A percentile compares a stretch with the other conserved stretches of the same genome.
Evolutionary conservation across 805 yeast genomes (phyloP).

Genomic region (Kodamaea hsintzibuensis): DNA sequence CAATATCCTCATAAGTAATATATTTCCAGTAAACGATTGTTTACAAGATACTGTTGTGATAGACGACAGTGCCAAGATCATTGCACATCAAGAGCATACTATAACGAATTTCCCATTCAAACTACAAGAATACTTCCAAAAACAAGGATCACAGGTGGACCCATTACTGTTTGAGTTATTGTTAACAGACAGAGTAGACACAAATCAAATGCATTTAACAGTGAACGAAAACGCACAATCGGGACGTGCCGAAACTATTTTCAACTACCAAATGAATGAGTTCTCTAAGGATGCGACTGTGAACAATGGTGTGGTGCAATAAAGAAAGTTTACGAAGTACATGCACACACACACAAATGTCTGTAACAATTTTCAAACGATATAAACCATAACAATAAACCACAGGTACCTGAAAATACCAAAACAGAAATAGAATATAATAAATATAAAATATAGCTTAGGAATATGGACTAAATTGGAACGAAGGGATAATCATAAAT

Average conservation of each 20-base stretch:
- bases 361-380: no score
- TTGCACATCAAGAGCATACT: slow-evolving; percentile 6
- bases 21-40: neutral
- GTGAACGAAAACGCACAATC: slow-evolving; percentile 2
- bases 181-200: neutral
- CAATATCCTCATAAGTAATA: neutral
- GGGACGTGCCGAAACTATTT: neutral
- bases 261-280: slow-evolving; percentile 1
- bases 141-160: neutral
- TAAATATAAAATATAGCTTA: no score
- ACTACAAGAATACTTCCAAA: neutral
- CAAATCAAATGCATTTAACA: neutral
- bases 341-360: no score
- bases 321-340: no score
- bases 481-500: neutral
- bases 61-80: slow-evolving; percentile 2
- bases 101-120: slow-evolving; percentile 6
- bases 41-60: slow-evolving; percentile 1
- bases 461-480: neutral
- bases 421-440: neutral
- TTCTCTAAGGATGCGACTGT: neutral
- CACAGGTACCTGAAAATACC: neutral
- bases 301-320: neutral
- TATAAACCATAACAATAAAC: no score
- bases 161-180: slow-evolving; percentile 3